Evolutionary conservation across 192 early-diverging fungal genomes (phyloP), one percentile per base, ranked within the genome.

Genomic region (Linnemannia exigua): DNA sequence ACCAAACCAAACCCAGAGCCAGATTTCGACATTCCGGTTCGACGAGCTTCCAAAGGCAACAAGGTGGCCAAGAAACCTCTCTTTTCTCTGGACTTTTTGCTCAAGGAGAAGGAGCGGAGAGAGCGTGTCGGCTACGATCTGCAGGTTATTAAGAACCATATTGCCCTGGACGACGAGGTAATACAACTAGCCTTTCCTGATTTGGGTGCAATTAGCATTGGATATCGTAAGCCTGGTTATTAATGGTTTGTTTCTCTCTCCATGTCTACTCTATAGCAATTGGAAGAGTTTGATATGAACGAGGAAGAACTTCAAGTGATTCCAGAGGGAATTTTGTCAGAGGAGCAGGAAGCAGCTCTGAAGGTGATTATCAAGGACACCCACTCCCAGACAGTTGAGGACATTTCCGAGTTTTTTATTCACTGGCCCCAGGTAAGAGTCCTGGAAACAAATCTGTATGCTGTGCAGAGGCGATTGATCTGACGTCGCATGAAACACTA

Each of bases 81-180:
- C 0, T 85, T 80, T 68, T 86, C 84, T 1, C 73, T 86, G 4
- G 84, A 76, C 22, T 67, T 66, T 11, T 58, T 86, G 11, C 63
- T 86, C 20, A 86, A 80, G 37, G 84, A 86, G 38, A 86, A 86
- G 63, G 72, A 79, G 14, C 84, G 78, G 37, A 79, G 44, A 28
- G 78, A 37, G 1, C 28, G 76, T 16, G 25, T 67, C 35, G 84
- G 84, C 20, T 86, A 86, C n/a, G 78, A 86, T 33, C 15, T 86
- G 25, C 28, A 79, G 12, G 28, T 58, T n/a, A 69, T 74, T 5
- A 69, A 50, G n/a, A 72, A n/a, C 5, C 25, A 58, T 1, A 48
- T 72, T 33, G 25, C 46, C 12, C 58, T 84, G 38, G 72, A 84
- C 35, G 68, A 79, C 36, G 47, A 76, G 58, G 82, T 84, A 74